Evolutionary conservation across 1,284 basidiomycete species (phyloP).

Genomic region (Calocybe gambosa): DNA sequence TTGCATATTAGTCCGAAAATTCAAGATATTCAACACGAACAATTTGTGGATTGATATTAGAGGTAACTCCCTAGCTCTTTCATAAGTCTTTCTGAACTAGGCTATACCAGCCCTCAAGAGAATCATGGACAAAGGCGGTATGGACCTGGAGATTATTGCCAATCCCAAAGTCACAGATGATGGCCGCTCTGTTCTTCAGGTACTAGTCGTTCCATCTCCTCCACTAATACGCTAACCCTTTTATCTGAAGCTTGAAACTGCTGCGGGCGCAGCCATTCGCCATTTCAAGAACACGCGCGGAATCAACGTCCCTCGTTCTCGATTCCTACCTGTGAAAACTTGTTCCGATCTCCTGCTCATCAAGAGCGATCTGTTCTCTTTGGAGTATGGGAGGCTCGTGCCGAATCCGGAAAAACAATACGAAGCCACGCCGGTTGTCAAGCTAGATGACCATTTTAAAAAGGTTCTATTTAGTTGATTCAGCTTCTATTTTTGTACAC

Average conservation of each 20-base stretch:
- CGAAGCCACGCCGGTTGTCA: slow-evolving; percentile 92
- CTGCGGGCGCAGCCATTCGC: slow-evolving; percentile 96
- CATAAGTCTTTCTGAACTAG: slow-evolving; percentile 1
- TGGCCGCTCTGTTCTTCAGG: slow-evolving; percentile 79
- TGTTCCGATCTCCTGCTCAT: slow-evolving; percentile 90
- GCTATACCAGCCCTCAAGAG: slow-evolving; percentile 61
- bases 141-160: slow-evolving; percentile 92
- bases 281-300: slow-evolving; percentile 92
- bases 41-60: slow-evolving; percentile 95
- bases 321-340: slow-evolving; percentile 94
- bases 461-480: slow-evolving; percentile 34
- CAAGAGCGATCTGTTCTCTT: slow-evolving; percentile 94
- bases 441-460: slow-evolving; percentile 90
- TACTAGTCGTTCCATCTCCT: slow-evolving; percentile 14
- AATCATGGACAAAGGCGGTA: slow-evolving; percentile 84
- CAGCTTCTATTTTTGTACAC: neutral
- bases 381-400: slow-evolving; percentile 89
- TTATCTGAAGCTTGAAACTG: slow-evolving; percentile 82
- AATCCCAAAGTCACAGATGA: slow-evolving; percentile 90
- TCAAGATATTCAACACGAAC: slow-evolving; percentile 97
- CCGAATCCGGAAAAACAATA: slow-evolving; percentile 89
- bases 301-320: slow-evolving; percentile 94
- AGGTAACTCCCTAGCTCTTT: slow-evolving; percentile 29
- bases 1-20: slow-evolving; percentile 59
- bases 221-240: neutral